Conservation (phyloP, 164 flowering plant species). For the Brasenia schreberi region DNA sequence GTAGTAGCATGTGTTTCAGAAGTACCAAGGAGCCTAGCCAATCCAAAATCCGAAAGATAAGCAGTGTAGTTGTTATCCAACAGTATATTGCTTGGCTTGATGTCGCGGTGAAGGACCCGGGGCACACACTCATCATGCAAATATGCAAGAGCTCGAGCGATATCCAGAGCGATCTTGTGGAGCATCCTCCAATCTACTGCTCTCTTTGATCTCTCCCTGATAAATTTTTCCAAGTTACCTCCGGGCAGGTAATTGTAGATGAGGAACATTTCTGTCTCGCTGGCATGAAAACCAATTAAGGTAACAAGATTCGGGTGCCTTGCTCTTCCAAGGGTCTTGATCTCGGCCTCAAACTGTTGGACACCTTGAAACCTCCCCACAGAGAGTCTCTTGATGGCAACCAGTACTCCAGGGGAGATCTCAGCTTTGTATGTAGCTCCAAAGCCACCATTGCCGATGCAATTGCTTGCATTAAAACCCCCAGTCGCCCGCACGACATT, state of each 20-base stretch:
- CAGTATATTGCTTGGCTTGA: constrained; percentile 87
- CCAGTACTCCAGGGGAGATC: constrained; percentile 50
- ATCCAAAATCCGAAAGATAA: constrained; percentile 80
- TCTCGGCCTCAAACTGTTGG: constrained; percentile 85
- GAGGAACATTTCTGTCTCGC: constrained; percentile 86
- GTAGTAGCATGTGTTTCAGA: constrained; percentile 97
- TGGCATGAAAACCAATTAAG: constrained; percentile 78
- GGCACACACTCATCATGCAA: constrained; percentile 86
- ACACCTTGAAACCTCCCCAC: constrained; percentile 81
- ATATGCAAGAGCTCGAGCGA: constrained; percentile 83
- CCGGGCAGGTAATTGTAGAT: constrained; percentile 79
- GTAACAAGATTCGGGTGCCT: constrained; percentile 81
- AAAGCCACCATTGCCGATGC: constrained; percentile 90
- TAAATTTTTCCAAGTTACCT: constrained; percentile 77
- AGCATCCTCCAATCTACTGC: constrained; percentile 77
- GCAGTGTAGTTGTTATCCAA: constrained; percentile 79
- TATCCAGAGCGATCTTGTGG: constrained; percentile 76
- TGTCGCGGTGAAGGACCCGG: constrained; percentile 92
- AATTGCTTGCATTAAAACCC: constrained; percentile 64
- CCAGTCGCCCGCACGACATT: constrained; percentile 73
- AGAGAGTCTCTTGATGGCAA: constrained; percentile 74
- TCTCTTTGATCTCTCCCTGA: constrained; percentile 65
- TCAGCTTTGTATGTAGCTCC: constrained; percentile 95
- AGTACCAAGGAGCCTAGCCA: constrained; percentile 78
- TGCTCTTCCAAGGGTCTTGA: constrained; percentile 73